Percentiles rank a stretch among this genome's conserved stretches.
These are phyloP conservation scores for Huntiella moniliformis DNA, from an alignment of 2,329 filamentous ascomycete species.

Conservation along the genomic window DNA sequence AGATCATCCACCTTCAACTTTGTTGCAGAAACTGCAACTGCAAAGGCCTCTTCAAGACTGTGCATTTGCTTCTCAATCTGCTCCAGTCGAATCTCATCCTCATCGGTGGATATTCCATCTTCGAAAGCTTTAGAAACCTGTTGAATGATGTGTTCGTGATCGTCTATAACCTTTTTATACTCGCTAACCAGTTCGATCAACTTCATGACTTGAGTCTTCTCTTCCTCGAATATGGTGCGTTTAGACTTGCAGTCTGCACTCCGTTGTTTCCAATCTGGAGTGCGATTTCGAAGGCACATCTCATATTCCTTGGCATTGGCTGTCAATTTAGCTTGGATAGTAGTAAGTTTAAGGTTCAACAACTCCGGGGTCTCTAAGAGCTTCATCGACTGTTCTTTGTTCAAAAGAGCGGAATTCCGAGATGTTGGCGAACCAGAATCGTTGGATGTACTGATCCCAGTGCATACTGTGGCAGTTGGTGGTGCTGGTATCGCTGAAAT, in stretches of 20 bases:
- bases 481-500: conserved; percentile 2
- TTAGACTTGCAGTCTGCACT: conserved; percentile 18
- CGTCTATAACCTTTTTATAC: conserved; percentile 24
- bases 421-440: no score
- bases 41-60: conserved; percentile 15
- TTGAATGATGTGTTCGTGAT: conserved; percentile 27
- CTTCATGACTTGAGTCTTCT: conserved; percentile 23
- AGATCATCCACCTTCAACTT: conserved; percentile 5
- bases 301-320: conserved; percentile 29
- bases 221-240: no score
- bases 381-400: background rate
- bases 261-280: conserved; percentile 26
- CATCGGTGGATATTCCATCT: conserved; percentile 30
- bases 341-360: conserved; percentile 23
- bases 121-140: conserved; percentile 32
- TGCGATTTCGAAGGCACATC: conserved; percentile 22
- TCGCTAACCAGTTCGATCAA: conserved; percentile 17
- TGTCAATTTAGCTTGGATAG: conserved; percentile 22
- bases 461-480: background rate
- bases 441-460: no score
- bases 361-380: conserved; percentile 17
- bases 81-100: conserved; percentile 31
- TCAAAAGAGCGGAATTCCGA: no score
- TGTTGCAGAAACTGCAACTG: background rate
- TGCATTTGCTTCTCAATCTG: conserved; percentile 22